Conservation (phyloP, 2,329 filamentous ascomycete genomes). For the Acrodontium crateriforme region DNA sequence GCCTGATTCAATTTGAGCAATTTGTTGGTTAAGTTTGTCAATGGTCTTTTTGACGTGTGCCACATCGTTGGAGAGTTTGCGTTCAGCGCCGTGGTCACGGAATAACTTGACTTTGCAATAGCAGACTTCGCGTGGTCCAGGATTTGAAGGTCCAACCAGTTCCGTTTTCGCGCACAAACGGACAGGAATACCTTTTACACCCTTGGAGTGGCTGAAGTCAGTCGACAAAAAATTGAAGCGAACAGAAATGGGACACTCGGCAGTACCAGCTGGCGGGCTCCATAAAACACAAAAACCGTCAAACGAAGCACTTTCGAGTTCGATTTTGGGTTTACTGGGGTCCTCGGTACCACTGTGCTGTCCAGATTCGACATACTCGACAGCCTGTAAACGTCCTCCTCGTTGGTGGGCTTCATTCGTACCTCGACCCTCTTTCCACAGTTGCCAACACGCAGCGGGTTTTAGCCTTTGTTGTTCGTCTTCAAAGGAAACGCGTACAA, state of each 20-base stretch:
- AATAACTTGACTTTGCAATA: slow-evolving; percentile 97
- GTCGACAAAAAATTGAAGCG: slow-evolving; percentile 98
- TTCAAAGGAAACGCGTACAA: slow-evolving; percentile 90
- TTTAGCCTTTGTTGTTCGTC: slow-evolving; percentile 84
- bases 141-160: slow-evolving; percentile 29
- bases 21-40: slow-evolving; percentile 90
- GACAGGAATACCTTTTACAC: slow-evolving; percentile 93
- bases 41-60: slow-evolving; percentile 94
- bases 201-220: slow-evolving; percentile 97
- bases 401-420: slow-evolving; percentile 89
- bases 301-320: slow-evolving; percentile 56
- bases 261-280: slow-evolving; percentile 51
- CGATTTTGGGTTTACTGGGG: slow-evolving; percentile 31
- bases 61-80: slow-evolving; percentile 87
- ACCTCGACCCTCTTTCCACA: slow-evolving; percentile 95
- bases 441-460: slow-evolving; percentile 71
- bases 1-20: slow-evolving; percentile 56
- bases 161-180: slow-evolving; percentile 85
- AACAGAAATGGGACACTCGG: slow-evolving; percentile 76
- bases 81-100: slow-evolving; percentile 86
- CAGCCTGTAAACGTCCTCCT: slow-evolving; percentile 81
- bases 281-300: slow-evolving; percentile 89
- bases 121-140: slow-evolving; percentile 53
- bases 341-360: slow-evolving; percentile 40
- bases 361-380: slow-evolving; percentile 71